phyloP scores from a whole-genome alignment of 2,329 filamentous ascomycete species.

The Aciculosporium take region DNA sequence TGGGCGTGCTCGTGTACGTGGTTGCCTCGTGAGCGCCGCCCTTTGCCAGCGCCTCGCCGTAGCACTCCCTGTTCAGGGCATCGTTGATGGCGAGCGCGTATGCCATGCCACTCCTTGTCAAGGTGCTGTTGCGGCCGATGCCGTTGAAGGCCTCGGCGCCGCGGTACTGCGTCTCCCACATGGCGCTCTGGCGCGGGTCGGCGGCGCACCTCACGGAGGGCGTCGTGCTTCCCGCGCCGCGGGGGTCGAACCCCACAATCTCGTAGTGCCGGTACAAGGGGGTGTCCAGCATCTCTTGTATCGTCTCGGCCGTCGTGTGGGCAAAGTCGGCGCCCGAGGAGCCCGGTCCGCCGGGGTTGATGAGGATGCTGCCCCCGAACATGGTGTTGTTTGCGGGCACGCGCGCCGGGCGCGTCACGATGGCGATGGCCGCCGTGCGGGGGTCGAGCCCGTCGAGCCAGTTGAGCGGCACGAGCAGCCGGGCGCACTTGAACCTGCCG shows the following conservation, averaged over 20 bases:
- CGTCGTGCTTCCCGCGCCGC: slow-evolving; percentile 26
- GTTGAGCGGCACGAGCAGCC: slow-evolving; percentile 29
- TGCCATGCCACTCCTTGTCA: too few relatives aligned
- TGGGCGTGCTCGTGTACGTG: slow-evolving; percentile 22
- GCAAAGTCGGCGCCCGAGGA: slow-evolving; percentile 24
- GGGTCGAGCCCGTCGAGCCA: slow-evolving; percentile 20
- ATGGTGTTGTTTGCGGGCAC: slow-evolving; percentile 23
- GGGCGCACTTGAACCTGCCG: slow-evolving; percentile 24
- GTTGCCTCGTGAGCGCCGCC: too few relatives aligned
- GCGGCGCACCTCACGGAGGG: too few relatives aligned
- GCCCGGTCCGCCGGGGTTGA: slow-evolving; percentile 32
- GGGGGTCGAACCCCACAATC: slow-evolving; percentile 30
- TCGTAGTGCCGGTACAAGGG: slow-evolving; percentile 22
- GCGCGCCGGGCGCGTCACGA: slow-evolving; percentile 25
- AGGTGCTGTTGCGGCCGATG: too few relatives aligned
- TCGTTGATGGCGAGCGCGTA: slow-evolving; percentile 14
- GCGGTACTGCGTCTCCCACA: too few relatives aligned
- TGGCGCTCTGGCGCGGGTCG: too few relatives aligned
- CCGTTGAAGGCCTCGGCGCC: too few relatives aligned
- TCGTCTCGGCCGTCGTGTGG: too few relatives aligned
- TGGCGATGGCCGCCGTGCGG: slow-evolving; percentile 23
- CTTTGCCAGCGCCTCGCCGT: too few relatives aligned
- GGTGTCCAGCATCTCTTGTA: slow-evolving; percentile 17
- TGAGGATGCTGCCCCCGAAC: slow-evolving; percentile 28
- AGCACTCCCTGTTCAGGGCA: slow-evolving; percentile 18